Conservation (phyloP, 2,329 filamentous ascomycete species). For the Verticillium longisporum region DNA sequence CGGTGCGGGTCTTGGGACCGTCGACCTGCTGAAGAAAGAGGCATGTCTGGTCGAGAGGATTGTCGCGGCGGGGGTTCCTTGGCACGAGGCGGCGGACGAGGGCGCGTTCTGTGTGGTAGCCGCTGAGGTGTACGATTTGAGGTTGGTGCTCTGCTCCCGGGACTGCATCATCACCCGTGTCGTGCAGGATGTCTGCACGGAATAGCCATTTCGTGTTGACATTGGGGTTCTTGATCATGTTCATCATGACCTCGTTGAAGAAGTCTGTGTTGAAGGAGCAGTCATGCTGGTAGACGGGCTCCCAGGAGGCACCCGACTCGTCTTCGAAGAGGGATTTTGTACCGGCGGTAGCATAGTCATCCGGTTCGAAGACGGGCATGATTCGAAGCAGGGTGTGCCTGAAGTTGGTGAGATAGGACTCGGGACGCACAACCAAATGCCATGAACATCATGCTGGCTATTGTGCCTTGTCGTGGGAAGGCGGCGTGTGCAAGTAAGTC, state of each 20-base stretch:
- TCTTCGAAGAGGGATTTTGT: constrained; percentile 26
- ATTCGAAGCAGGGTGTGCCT: neutral
- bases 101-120: constrained; percentile 43
- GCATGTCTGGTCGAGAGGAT: constrained; percentile 74
- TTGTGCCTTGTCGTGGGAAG: too few relatives aligned
- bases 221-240: constrained; percentile 73
- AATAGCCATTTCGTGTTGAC: constrained; percentile 73
- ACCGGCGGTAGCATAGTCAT: constrained; percentile 22
- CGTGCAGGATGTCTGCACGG: constrained; percentile 66
- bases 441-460: too few relatives aligned
- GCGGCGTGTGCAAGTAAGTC: too few relatives aligned
- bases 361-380: constrained; percentile 26
- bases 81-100: constrained; percentile 76
- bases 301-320: constrained; percentile 35
- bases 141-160: constrained; percentile 16
- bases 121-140: constrained; percentile 36
- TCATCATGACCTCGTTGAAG: constrained; percentile 63
- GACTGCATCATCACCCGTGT: constrained; percentile 25
- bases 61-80: constrained; percentile 71
- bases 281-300: constrained; percentile 44
- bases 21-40: constrained; percentile 38
- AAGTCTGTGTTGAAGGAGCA: constrained; percentile 58
- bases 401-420: neutral
- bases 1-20: constrained; percentile 24
- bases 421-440: too few relatives aligned